Evolutionary conservation across 1,139 yeast species (phyloP), one percentile per base, ranked within the genome.

Genomic region (Saccharomyces hybrid): DNA sequence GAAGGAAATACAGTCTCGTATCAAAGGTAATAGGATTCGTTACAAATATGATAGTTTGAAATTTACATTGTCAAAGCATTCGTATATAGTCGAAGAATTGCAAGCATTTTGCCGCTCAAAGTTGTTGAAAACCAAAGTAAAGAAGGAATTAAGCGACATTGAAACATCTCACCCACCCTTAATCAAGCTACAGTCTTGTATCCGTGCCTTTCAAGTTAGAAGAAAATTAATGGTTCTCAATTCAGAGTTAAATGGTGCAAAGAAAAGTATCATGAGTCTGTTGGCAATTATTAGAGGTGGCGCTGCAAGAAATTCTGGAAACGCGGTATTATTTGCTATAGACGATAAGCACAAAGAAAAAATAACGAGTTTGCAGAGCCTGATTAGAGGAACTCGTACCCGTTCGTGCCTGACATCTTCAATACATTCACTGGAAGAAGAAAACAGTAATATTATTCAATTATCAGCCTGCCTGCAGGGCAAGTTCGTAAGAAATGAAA

Each of bases 101-200:
- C 76, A 68, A 57, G 59, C 70, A 16, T 25, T 69, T 1, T 70
- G 77, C 27, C 73, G 84, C 59, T 81, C 80, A 2, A 70, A 9
- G 6, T 9, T 50, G 7, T 30, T 49, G 7, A 57, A 63, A 50
- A 50, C 47, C 14, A 16, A 4, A 3, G 47, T 47, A 2, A n/a
- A 26, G 1, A n/a, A 14, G 8, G 13, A 26, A 9, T 44, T 58
- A 16, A 16, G 11, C 8, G 30, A 50, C 14, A 48, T 54, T 11
- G n/a, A 34, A 5, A n/a, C 27, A 5, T 49, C 56, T 3, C 47
- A 47, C 4, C 11, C 16, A 4, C 57, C 59, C n/a, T 8, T 59
- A 9, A 44, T 6, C 9, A 44, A 44, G 2, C 23, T 57, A 30
- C 34, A 30, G 34, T 30, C 34, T 30, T 30, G 34, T 30, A 1